Conservation (phyloP, 345 rosid genomes). For the Conringia planisiliqua region DNA sequence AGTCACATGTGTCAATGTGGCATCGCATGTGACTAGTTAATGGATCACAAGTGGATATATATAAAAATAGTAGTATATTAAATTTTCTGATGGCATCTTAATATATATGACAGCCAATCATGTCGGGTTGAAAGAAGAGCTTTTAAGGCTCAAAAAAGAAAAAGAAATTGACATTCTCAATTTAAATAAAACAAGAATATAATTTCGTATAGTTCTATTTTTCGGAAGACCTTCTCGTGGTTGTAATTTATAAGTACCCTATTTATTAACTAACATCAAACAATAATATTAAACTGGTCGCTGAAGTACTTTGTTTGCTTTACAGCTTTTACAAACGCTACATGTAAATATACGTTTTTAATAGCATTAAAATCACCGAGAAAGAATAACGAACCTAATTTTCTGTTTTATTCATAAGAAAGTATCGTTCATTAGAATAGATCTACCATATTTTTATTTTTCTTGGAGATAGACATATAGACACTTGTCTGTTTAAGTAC, state of each 20-base stretch:
- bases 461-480: neutral
- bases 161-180: neutral
- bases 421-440: neutral
- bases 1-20: neutral
- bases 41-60: conserved; percentile 9
- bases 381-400: neutral
- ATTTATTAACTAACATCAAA: neutral
- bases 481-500: neutral
- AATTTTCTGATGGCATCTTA: neutral
- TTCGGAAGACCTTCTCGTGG: neutral
- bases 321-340: neutral
- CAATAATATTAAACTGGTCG: neutral
- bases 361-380: neutral
- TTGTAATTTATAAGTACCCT: neutral
- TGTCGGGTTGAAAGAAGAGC: conserved; percentile 31
- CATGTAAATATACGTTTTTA: neutral
- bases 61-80: too few relatives aligned
- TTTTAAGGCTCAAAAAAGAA: conserved; percentile 3
- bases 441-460: neutral
- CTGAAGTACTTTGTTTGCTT: neutral
- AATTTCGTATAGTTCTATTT: neutral
- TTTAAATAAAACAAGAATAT: neutral
- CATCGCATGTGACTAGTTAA: conserved; percentile 28
- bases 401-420: neutral
- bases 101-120: conserved; percentile 19